Percentiles rank a stretch among this genome's conserved stretches.
Conservation (phyloP, 2,329 filamentous ascomycete species). For the Diaporthe sp. region DNA sequence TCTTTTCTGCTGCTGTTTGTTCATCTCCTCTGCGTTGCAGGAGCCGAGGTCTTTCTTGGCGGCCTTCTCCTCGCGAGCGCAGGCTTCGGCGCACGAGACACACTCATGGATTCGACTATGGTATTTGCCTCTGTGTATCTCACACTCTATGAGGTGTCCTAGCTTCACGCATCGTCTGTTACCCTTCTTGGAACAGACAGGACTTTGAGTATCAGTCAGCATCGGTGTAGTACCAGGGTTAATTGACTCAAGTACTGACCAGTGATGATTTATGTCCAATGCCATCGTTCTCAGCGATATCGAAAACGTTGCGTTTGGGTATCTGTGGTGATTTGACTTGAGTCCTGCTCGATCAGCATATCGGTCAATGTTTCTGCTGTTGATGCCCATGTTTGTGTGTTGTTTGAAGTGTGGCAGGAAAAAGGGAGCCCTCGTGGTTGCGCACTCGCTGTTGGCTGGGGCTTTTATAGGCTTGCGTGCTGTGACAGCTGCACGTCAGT, state of each 20-base stretch:
- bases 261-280: constrained; percentile 27
- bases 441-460: too few relatives aligned
- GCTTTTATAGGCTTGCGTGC: background rate
- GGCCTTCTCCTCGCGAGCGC: constrained; percentile 18
- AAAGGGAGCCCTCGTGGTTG: background rate
- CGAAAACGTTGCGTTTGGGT: background rate
- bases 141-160: constrained; percentile 33
- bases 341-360: background rate
- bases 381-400: background rate
- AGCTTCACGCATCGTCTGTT: constrained; percentile 37
- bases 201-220: constrained; percentile 9
- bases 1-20: background rate
- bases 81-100: constrained; percentile 29
- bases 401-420: background rate
- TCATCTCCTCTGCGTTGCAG: background rate
- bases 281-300: background rate
- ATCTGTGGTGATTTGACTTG: background rate
- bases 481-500: background rate
- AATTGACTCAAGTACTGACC: background rate
- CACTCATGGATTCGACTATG: constrained; percentile 20
- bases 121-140: constrained; percentile 28
- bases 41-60: background rate
- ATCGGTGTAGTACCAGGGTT: background rate
- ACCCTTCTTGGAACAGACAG: constrained; percentile 38
- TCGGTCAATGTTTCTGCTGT: background rate